These are phyloP conservation scores for Trichoderma pleuroti DNA, from an alignment of 2,329 filamentous ascomycete genomes.

Conservation along the genomic window DNA sequence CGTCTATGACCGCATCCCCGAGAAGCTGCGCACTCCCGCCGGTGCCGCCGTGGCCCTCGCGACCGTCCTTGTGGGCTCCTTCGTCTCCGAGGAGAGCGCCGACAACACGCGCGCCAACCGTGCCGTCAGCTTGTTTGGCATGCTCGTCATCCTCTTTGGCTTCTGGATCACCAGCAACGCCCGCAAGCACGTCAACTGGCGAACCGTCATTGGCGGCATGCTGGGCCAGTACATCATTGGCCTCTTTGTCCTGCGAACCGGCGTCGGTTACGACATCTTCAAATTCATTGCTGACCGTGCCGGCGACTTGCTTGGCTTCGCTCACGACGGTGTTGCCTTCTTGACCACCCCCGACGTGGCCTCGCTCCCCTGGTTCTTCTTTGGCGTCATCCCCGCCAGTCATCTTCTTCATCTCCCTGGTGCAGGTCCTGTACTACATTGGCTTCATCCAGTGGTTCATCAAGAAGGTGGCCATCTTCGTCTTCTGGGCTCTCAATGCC, in stretches of 20 bases:
- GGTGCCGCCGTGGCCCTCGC: slow-evolving; percentile 63
- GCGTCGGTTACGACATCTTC: slow-evolving; percentile 85
- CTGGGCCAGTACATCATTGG: slow-evolving; percentile 83
- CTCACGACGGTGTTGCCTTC: slow-evolving; percentile 69
- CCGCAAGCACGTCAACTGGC: slow-evolving; percentile 63
- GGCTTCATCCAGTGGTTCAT: slow-evolving; percentile 87
- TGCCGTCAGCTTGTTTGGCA: slow-evolving; percentile 74
- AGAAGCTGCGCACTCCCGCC: slow-evolving; percentile 59
- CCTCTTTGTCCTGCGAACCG: slow-evolving; percentile 79
- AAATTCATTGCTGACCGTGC: slow-evolving; percentile 78
- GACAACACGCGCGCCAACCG: slow-evolving; percentile 80
- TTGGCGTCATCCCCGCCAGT: slow-evolving; percentile 81
- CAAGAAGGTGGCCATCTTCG: slow-evolving; percentile 80
- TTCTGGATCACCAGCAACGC: slow-evolving; percentile 72
- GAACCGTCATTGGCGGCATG: slow-evolving; percentile 85
- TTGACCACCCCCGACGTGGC: slow-evolving; percentile 49
- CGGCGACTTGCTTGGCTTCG: slow-evolving; percentile 70
- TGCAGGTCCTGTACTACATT: slow-evolving; percentile 79
- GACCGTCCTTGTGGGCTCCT: slow-evolving; percentile 74
- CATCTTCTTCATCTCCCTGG: slow-evolving; percentile 93
- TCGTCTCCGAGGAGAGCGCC: slow-evolving; percentile 65
- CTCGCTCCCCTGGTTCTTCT: slow-evolving; percentile 63
- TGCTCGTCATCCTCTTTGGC: slow-evolving; percentile 63
- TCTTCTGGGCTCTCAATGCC: slow-evolving; percentile 85
- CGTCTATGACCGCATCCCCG: slow-evolving; percentile 60